Base-by-base conservation (phyloP, 257 asterid species). In the Rauvolfia tetraphylla region DNA sequence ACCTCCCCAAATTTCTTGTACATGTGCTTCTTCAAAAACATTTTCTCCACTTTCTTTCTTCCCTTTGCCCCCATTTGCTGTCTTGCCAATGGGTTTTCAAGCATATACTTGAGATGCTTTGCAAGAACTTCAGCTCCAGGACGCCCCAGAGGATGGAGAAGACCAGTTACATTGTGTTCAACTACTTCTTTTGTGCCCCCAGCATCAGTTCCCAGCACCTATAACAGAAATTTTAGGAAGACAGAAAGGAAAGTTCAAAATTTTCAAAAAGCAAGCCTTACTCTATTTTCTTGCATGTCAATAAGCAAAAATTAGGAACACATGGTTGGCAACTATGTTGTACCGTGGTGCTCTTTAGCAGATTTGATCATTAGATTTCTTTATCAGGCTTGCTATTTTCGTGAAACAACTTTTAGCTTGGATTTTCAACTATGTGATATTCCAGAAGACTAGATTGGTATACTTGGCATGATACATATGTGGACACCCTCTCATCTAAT, bases 101-200 rank as follows among this genome's bases (percentile, higher is more conserved):
- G 91, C 75, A 95, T 75, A 85, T 87, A 88, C 42, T 88, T 85
- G 18, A 95, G 86, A 79, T 95, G 86, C 54, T 76, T 81, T 5
- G 97, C 93, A 29, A 95, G 97, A 73, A 81, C 81, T 75, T 42
- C 84, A 36, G 92, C 82, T 44, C 98, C 99, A 0, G 88, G 88
- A 7, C 92, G 96, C 42, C 97, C 98, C 83, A 93, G 39, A n/a
- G 97, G 89, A 80, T 95, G 99, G 61, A 95, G 93, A 14, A 95
- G 89, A 61, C 98, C 99, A 0, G 96, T 91, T 72, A 76, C 78
- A 31, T 90, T 95, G 77, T 95, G 92, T 67, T 95, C 93, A 13
- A 93, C 96, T 5, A 95, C 87, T 87, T 95, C 99, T 75, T 80
- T 86, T 13, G 99, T 93, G 79, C 98, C 99, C 71, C 99, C 99